Evolutionary conservation across 768 basidiomycete species (phyloP), one percentile per base, ranked within the genome.

Genomic region (Mycena alexandri): DNA sequence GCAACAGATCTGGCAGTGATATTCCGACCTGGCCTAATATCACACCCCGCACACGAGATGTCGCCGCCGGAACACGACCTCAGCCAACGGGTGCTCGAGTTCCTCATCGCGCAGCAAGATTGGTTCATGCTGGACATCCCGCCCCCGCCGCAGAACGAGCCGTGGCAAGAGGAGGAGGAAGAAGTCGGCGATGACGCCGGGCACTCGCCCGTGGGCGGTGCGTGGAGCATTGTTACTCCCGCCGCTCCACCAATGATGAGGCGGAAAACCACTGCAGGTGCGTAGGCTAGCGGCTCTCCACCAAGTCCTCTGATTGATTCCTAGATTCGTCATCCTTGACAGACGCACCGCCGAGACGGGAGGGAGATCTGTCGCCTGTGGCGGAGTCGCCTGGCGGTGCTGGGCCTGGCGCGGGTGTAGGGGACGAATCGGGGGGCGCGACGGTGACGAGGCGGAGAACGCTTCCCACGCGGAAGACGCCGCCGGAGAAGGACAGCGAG

Each of bases 21-120:
- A 71, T 99, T 99, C 80, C 93, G 96, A 64, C 98, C 98, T 0
- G 98, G 96, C 19, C 83, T 99, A 6, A 90, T 99, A 65, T 93
- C 94, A 11, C 94, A 96, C 76, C 93, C 95, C 2, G 79, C 84
- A 24, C 95, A 98, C 75, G 93, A 95, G 74, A 88, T 96, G 83
- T 88, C 87, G 8, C 95, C 95, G 0, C 80, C 86, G 51, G 95
- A 97, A 75, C 95, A 98, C 79, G 87, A 89, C 11, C 86, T 95
- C 10, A 95, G 92, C 70, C 97, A 98, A 78, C 84, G 85, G 63
- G 96, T 99, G 33, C 86, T 99, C 55, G 96, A 98, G 76, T 98
- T 98, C 77, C 84, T 99, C 59, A 98, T 99, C 71, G 91, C 89
- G n/a, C 91, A 98, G 69, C 96, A 98, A 76, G 96, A 97, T 74